Evolutionary conservation across 108 stramenopile species (phyloP), one percentile per base, ranked within the genome.

Genomic region (Schizochytrium sp.): DNA sequence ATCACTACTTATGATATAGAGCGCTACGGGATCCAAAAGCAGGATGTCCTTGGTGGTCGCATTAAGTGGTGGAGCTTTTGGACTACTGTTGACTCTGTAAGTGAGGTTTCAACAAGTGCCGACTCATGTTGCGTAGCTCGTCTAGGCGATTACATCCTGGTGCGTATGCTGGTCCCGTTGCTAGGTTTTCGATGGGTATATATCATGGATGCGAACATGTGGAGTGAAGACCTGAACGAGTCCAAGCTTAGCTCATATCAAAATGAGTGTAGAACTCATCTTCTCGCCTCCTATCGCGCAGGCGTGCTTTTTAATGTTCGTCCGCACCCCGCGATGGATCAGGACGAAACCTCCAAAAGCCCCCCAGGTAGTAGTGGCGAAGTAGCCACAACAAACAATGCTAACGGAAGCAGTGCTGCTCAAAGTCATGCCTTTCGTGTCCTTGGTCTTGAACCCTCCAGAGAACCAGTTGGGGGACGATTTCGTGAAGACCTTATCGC

Each of bases 161-260:
- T 69, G 28, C 64, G 64, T 8, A 15, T 69, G 64, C 64, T 69
- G 10, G 5, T 44, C 7, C 64, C 64, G 5, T 38, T 15, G 64
- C 64, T 69, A 69, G 64, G 64, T 0, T 69, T 28, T 69, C 64
- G 64, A 28, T 69, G 64, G 64, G 42, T 69, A 44, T 69, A 69
- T 69, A 38, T 69, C 28, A 44, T 15, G 5, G 64, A 69, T 8
- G 64, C 7, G 42, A 7, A 38, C 12, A 44, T 7, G 15, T 69
- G 64, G 64, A 69, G 64, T 38, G 12, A 69, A 38, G 64, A 12
- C 15, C 28, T 69, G 19, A 7, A 69, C 64, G 28, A 1, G 1
- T 7, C 19, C 0, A 7, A 15, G 15, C 15, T 69, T 44, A 44
- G 5, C 10, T 8, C 19, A 38, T 69, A 44, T 69, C 42, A 38